Percentiles rank a stretch among this genome's conserved stretches.
phyloP scores from a whole-genome alignment of 179 eudicot species.

The Beta lomatogona region DNA sequence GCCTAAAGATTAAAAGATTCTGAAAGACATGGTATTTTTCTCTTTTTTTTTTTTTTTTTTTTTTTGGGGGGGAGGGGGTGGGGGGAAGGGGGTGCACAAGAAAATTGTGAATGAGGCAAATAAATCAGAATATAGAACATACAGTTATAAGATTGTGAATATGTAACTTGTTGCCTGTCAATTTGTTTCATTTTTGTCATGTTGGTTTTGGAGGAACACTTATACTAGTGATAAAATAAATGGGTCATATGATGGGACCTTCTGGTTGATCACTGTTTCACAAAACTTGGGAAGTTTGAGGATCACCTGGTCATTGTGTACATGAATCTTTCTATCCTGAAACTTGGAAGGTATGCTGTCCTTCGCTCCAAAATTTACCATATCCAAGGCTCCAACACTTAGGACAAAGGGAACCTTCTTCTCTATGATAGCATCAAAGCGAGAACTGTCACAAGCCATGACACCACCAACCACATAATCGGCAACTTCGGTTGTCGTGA shows the following conservation, averaged over 20 bases:
- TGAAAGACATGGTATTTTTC: neutral
- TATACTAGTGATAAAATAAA: neutral
- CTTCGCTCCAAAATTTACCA: conserved; percentile 89
- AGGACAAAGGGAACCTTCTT: conserved; percentile 81
- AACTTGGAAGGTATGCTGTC: conserved; percentile 69
- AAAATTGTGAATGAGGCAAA: too few relatives aligned
- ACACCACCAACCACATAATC: conserved; percentile 93
- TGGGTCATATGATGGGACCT: neutral
- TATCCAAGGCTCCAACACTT: conserved; percentile 95
- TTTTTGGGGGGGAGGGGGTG: too few relatives aligned
- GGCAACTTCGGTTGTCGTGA: conserved; percentile 97
- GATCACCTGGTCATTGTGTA: conserved; percentile 83
- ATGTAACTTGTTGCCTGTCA: neutral
- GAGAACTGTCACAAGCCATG: conserved; percentile 92
- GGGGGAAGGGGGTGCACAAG: too few relatives aligned
- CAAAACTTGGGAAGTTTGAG: neutral
- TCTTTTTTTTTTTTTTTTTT: neutral
- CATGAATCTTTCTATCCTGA: conserved; percentile 65
- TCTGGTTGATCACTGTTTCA: conserved; percentile 6
- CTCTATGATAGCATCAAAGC: conserved; percentile 78
- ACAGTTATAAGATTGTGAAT: neutral
- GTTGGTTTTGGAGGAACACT: neutral
- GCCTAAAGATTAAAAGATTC: neutral
- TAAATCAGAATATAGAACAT: neutral
- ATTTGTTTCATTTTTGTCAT: neutral